Base-by-base conservation (phyloP, 805 yeast genomes). In the Cyberlindnera galapagoensis region DNA sequence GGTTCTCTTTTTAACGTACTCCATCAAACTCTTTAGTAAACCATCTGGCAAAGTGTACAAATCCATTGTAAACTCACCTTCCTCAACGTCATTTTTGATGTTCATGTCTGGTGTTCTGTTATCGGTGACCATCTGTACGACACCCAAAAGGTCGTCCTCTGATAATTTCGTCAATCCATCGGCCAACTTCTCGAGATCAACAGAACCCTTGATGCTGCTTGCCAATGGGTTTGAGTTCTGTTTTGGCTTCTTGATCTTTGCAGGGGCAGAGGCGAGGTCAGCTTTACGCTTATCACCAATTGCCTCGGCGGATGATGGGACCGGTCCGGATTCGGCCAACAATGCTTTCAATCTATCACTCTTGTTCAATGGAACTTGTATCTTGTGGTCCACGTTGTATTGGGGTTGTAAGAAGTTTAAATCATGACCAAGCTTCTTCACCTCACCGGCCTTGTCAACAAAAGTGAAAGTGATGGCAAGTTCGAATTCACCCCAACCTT, bases 401-500 rank as follows among this genome's bases (percentile, higher is more conserved):
- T 74, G 71, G 52, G 82, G 86, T 55, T 80, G 74, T 41, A 72
- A 60, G 59, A 90, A 92, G 59, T 87, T 87, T 55, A 90, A 73
- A 59, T 90, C 98, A 55, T 92, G 97, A 49, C 73, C 75, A 35
- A 92, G 59, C 53, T 83, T 83, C 40, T 81, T 71, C n/a, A n/a
- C n/a, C 57, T 88, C 97, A 30, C 97, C 97, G 34, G 80, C 82
- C 52, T 81, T 83, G 39, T 94, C 97, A 13, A 80, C 69, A 27
- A 83, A 63, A 40, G 81, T 81, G 26, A 88, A 65, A 21, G 82
- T 69, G 39, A 92, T 78, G 23, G 83, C 83, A 54, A 92, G 71
- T 52, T 88, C 96, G 51, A 90, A 90, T 46, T 90, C 97, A 56
- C 97, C 98, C 97, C 98, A 90, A 31, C 98, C 98, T 62, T 85